These are phyloP conservation scores for Tolypocladium inflatum DNA, from an alignment of 2,329 filamentous ascomycete species.

Conservation along the genomic window DNA sequence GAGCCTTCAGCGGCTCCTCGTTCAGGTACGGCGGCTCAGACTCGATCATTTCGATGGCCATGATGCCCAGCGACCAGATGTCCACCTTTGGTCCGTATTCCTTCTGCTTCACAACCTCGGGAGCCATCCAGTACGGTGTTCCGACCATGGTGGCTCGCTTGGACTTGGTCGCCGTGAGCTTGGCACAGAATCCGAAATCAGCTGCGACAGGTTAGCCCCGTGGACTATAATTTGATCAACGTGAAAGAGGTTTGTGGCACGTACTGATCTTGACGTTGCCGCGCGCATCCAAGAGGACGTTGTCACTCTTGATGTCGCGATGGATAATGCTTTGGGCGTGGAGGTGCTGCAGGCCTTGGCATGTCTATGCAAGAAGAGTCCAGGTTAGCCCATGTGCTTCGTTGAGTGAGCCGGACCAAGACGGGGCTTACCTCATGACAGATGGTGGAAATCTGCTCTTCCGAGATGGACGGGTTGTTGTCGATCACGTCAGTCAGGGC, in stretches of 20 bases:
- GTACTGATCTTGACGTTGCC: constrained; percentile 96
- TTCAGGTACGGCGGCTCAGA: constrained; percentile 96
- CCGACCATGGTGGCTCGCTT: constrained; percentile 99
- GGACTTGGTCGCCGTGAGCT: constrained; percentile 90
- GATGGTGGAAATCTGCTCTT: constrained; percentile 96
- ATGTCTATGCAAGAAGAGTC: constrained; percentile 55
- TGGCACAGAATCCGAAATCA: constrained; percentile 98
- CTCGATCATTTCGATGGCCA: constrained; percentile 99
- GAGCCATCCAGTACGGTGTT: constrained; percentile 99
- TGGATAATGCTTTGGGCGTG: constrained; percentile 97
- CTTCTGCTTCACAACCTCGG: constrained; percentile 98
- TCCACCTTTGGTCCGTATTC: constrained; percentile 98
- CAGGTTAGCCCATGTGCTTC: constrained; percentile 7
- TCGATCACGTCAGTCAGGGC: constrained; percentile 97
- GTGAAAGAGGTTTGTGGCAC: constrained; percentile 25
- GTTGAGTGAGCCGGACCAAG: not conserved
- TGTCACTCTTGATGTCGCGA: constrained; percentile 98
- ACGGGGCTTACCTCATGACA: constrained; percentile 69
- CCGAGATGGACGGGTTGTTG: constrained; percentile 87
- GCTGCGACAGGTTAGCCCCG: constrained; percentile 45
- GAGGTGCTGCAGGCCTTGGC: constrained; percentile 86
- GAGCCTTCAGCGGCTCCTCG: constrained; percentile 92
- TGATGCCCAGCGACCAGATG: constrained; percentile 98
- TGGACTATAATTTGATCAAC: too few relatives aligned
- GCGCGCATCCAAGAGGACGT: constrained; percentile 85